These are phyloP conservation scores for Colletotrichum noveboracense DNA, from an alignment of 2,329 filamentous ascomycete genomes.

Conservation along the genomic window DNA sequence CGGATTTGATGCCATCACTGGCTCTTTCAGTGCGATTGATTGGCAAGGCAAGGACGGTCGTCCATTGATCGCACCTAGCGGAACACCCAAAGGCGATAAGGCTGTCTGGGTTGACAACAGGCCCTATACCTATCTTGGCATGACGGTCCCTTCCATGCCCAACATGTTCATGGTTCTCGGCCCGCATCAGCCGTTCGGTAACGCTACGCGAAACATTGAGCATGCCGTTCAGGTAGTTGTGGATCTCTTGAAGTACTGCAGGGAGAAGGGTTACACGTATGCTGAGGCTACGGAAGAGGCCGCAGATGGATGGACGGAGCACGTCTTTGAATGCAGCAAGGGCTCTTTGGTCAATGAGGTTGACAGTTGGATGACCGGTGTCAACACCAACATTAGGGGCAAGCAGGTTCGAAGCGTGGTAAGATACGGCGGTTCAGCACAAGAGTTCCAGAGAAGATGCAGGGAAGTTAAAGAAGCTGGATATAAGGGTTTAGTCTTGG, in stretches of 20 bases:
- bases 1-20: conserved; percentile 25
- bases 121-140: conserved; percentile 45
- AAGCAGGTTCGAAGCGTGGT: conserved; percentile 51
- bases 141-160: conserved; percentile 44
- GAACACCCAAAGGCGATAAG: conserved; percentile 21
- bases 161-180: conserved; percentile 54
- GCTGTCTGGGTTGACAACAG: conserved; percentile 40
- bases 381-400: conserved; percentile 53
- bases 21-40: conserved; percentile 36
- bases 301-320: conserved; percentile 48
- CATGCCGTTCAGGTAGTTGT: conserved; percentile 44
- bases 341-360: conserved; percentile 51
- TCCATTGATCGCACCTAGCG: neutral
- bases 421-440: conserved; percentile 50
- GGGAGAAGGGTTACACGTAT: conserved; percentile 35
- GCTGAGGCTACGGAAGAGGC: conserved; percentile 45
- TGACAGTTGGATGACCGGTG: conserved; percentile 61
- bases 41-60: conserved; percentile 32
- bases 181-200: conserved; percentile 48
- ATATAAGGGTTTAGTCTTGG: conserved; percentile 26
- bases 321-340: conserved; percentile 50
- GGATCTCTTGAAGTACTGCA: conserved; percentile 36
- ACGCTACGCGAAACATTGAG: conserved; percentile 45
- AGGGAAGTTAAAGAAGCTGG: conserved; percentile 33
- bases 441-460: conserved; percentile 44